Conservation (phyloP, 805 yeast genomes). For the Metschnikowia peoriensis region DNA sequence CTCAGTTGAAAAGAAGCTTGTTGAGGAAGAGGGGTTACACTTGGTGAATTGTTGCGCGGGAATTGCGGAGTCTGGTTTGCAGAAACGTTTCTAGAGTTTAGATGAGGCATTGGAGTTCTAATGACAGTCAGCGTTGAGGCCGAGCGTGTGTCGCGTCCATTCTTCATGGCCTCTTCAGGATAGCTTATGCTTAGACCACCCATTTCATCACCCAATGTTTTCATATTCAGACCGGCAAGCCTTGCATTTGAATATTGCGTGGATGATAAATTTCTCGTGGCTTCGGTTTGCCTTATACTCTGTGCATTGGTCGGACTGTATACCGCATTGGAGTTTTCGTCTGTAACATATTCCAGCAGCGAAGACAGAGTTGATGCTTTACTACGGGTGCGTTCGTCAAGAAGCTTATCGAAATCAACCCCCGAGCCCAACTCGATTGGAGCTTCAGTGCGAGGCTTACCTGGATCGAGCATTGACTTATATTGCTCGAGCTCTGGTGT, state of each 20-base stretch:
- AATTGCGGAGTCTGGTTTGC: constrained; percentile 8
- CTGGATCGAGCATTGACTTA: constrained; percentile 20
- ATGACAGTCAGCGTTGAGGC: constrained; percentile 25
- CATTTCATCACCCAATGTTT: not conserved
- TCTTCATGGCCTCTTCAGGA: not conserved
- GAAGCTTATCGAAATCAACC: constrained; percentile 19
- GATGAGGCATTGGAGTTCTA: constrained; percentile 20
- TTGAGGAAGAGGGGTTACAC: constrained; percentile 27
- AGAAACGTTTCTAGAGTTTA: not conserved
- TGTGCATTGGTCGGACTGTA: not conserved
- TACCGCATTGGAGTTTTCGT: not conserved
- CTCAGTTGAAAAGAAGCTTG: constrained; percentile 13
- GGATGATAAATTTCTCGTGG: not conserved
- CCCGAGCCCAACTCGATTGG: not conserved
- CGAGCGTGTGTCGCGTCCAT: constrained; percentile 6
- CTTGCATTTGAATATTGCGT: not conserved
- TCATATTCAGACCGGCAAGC: not conserved
- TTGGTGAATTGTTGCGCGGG: constrained; percentile 2
- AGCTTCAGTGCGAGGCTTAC: constrained; percentile 11
- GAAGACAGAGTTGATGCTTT: not conserved
- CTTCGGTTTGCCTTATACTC: not conserved
- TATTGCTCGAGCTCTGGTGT: constrained; percentile 18
- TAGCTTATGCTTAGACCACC: constrained; percentile 4
- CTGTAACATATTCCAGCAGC: constrained; percentile 1
- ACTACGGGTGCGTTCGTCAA: constrained; percentile 12